These are phyloP conservation scores for Leishmania turanica DNA, from an alignment of 208 protist genomes.

Conservation along the genomic window DNA sequence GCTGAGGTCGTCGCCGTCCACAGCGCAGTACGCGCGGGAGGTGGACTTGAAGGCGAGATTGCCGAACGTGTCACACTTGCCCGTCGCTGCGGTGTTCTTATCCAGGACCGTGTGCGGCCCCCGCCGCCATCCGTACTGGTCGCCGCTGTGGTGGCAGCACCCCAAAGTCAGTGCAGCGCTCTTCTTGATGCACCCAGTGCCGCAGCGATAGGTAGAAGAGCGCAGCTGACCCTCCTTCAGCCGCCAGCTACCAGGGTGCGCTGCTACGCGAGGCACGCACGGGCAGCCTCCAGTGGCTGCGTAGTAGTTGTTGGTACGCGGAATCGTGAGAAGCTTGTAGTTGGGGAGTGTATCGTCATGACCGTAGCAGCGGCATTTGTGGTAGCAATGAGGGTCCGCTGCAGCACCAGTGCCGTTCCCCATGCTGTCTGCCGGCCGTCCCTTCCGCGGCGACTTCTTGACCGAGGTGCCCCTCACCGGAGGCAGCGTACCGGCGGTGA, in stretches of 20 bases:
- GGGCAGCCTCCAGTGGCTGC: conserved; percentile 64
- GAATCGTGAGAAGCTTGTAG: conserved; percentile 72
- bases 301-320: conserved; percentile 87
- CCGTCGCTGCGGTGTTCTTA: conserved; percentile 66
- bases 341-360: conserved; percentile 58
- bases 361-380: conserved; percentile 66
- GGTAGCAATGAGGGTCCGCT: conserved; percentile 25
- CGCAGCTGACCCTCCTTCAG: conserved; percentile 58
- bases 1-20: conserved; percentile 31
- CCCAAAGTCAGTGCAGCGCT: conserved; percentile 5
- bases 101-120: conserved; percentile 66
- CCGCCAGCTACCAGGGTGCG: conserved; percentile 74
- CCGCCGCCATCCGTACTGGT: conserved; percentile 65
- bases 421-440: conserved; percentile 5
- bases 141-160: conserved; percentile 61
- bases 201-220: conserved; percentile 47
- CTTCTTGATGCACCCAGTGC: conserved; percentile 46
- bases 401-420: background rate
- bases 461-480: conserved; percentile 21
- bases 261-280: conserved; percentile 66
- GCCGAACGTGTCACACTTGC: conserved; percentile 81
- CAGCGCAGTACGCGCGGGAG: conserved; percentile 17
- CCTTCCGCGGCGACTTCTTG: conserved; percentile 12
- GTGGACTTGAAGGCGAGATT: conserved; percentile 77
- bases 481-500: conserved; percentile 11